Evolutionary conservation across 139 green algal genomes (phyloP), one percentile per base, ranked within the genome.

Genomic region (Coccomyxa sp.): DNA sequence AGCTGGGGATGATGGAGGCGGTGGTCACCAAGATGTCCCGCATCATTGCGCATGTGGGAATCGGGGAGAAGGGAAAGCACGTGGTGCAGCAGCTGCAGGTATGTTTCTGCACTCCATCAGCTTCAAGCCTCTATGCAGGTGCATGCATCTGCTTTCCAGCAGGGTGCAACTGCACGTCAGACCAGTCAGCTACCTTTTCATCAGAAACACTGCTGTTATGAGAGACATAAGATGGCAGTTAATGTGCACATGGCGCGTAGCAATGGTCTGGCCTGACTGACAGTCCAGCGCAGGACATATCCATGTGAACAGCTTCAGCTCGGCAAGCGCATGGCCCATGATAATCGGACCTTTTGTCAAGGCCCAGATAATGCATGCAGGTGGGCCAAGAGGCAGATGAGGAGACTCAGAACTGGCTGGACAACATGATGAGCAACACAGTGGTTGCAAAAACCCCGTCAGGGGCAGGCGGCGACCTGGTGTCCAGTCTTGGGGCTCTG

Each of bases 21-120:
- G 81, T 82, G 22, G 82, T 92, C 6, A 78, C 74, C 24, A 92
- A 92, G 81, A 89, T 92, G 86, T 81, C 69, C 22, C 81, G 81
- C 55, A 81, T 92, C 44, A 71, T 92, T 40, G 79, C 76, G 35
- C 84, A 91, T 38, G 82, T 90, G 39, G 82, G 50, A 37, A 36
- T 39, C 1, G 68, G 86, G 18, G 75, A 68, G 39, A 44, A 80
- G 79, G 82, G 80, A 40, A 24, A 7, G 8, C 83, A 87, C 39
- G 36, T 84, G 8, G 29, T 70, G n/a, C 29, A 72, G 29, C 22
- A 39, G 68, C n/a, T 35, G 24, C 29, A 72, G 68, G 68, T 72
- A 18, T 64, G 50, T 64, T 14, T n/a, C 18, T 18, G 18, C 50
- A 14, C 14, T 64, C 14, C 14, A 29, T 64, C 14, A 64, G 14